These are phyloP conservation scores for Podospora pseudoanserina DNA, from an alignment of 495 filamentous ascomycete species.

Conservation along the genomic window DNA sequence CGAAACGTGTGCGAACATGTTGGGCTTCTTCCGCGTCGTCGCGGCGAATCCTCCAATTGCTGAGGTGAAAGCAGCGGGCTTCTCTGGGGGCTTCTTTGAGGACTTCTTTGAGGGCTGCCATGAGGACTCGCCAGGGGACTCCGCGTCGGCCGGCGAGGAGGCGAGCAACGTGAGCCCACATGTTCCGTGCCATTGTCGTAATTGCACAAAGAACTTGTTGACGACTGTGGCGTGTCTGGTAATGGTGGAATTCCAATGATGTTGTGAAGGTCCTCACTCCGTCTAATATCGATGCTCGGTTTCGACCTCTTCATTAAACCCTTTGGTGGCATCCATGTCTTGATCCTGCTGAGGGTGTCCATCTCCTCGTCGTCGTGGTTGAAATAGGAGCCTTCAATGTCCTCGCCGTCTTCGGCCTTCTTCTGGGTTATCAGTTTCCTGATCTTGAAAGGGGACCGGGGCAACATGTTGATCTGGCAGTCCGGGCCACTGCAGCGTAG, in stretches of 20 bases:
- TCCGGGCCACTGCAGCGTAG: slow-evolving; percentile 1
- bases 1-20: slow-evolving; percentile 10
- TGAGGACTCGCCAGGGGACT: slow-evolving; percentile 16
- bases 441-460: slow-evolving; percentile 43
- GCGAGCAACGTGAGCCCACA: slow-evolving; percentile 21
- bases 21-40: slow-evolving; percentile 16
- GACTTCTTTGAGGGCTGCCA: slow-evolving; percentile 19
- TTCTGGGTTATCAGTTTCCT: slow-evolving; percentile 42
- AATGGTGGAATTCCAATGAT: slow-evolving; percentile 40
- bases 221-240: slow-evolving; percentile 46
- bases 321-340: slow-evolving; percentile 30
- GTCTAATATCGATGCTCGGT: slow-evolving; percentile 38
- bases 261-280: slow-evolving; percentile 41
- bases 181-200: slow-evolving; percentile 32
- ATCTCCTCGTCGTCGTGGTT: slow-evolving; percentile 29
- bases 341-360: slow-evolving; percentile 27
- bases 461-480: slow-evolving; percentile 36
- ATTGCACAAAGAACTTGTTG: slow-evolving; percentile 47
- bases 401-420: slow-evolving; percentile 30
- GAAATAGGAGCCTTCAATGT: slow-evolving; percentile 31
- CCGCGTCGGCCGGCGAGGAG: slow-evolving; percentile 22
- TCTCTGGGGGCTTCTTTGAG: slow-evolving; percentile 25
- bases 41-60: slow-evolving; percentile 21
- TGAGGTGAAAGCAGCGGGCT: slow-evolving; percentile 29
- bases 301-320: slow-evolving; percentile 31